Conservation (phyloP, 2,329 filamentous ascomycete genomes). For the Fusarium penzigii region DNA sequence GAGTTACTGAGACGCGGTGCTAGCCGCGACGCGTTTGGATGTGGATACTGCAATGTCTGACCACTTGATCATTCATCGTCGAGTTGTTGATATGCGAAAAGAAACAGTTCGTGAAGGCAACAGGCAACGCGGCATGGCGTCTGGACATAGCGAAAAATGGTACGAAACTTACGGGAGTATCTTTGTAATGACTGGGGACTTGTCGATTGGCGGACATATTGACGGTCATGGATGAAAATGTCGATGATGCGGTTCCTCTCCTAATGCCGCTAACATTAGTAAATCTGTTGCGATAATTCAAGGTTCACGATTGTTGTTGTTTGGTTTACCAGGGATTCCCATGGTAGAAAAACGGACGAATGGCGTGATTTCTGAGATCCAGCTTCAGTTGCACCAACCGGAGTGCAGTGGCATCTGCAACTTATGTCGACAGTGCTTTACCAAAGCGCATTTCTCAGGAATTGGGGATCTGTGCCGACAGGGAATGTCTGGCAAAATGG, state of each 20-base stretch:
- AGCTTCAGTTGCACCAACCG: slow-evolving; percentile 21
- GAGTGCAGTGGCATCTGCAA: not conserved
- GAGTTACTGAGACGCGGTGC: slow-evolving; percentile 16
- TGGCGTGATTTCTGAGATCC: slow-evolving; percentile 27
- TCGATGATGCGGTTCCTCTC: too few relatives aligned
- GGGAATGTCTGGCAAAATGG: slow-evolving; percentile 15
- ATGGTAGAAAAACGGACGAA: slow-evolving; percentile 16
- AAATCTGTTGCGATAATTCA: too few relatives aligned
- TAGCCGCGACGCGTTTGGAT: slow-evolving; percentile 11
- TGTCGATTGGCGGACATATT: slow-evolving; percentile 34
- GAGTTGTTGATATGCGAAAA: not conserved
- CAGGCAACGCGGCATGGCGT: not conserved
- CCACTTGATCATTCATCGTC: too few relatives aligned
- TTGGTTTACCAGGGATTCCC: slow-evolving; percentile 23
- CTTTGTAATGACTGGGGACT: slow-evolving; percentile 32
- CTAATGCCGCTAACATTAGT: too few relatives aligned
- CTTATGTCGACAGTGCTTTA: not conserved
- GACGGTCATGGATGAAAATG: slow-evolving; percentile 21
- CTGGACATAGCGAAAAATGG: slow-evolving; percentile 1
- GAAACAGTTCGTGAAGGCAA: too few relatives aligned
- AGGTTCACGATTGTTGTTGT: not conserved
- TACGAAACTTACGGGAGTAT: slow-evolving; percentile 32
- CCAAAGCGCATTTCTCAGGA: slow-evolving; percentile 20
- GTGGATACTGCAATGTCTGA: too few relatives aligned
- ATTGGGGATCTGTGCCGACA: slow-evolving; percentile 13